Evolutionary conservation across 331 rosid genomes (phyloP).

Genomic region (Malus hybrid): DNA sequence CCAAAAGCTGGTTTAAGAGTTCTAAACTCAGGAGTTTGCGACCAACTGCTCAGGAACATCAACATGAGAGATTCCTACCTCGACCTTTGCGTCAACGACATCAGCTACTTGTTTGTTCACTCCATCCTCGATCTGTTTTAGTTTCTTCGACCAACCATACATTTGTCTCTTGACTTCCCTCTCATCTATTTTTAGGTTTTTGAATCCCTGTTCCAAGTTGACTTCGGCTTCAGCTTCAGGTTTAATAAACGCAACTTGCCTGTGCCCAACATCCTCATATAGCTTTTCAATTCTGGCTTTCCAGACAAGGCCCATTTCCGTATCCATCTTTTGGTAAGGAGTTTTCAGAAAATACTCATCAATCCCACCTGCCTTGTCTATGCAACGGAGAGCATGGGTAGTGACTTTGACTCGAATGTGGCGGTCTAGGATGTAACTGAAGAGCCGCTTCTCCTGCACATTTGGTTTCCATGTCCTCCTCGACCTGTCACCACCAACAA

Average conservation of each 20-base stretch:
- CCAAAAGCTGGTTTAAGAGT: neutral
- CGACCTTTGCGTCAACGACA: conserved; percentile 6
- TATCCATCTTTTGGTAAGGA: conserved; percentile 92
- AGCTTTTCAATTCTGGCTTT: conserved; percentile 82
- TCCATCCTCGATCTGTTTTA: conserved; percentile 34
- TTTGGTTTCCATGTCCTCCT: conserved; percentile 92
- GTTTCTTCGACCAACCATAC: conserved; percentile 33
- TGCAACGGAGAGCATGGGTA: conserved; percentile 86
- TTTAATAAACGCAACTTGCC: conserved; percentile 58
- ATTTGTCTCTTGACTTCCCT: conserved; percentile 56
- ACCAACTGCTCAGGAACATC: conserved; percentile 26
- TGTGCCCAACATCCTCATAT: conserved; percentile 71
- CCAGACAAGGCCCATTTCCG: conserved; percentile 86
- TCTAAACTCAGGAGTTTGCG: conserved; percentile 23
- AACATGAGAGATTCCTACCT: conserved; percentile 17
- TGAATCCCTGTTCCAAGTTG: conserved; percentile 56
- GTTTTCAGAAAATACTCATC: conserved; percentile 91
- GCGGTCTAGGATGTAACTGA: conserved; percentile 82
- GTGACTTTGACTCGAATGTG: conserved; percentile 81
- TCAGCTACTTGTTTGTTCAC: conserved; percentile 27
- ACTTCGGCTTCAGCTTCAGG: conserved; percentile 65
- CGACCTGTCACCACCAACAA: conserved; percentile 43
- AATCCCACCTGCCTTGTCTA: conserved; percentile 94
- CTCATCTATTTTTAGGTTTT: conserved; percentile 53
- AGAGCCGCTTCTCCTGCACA: conserved; percentile 87